These are phyloP conservation scores for Daphne laureola DNA, from an alignment of 441 rosid genomes.

Conservation along the genomic window DNA sequence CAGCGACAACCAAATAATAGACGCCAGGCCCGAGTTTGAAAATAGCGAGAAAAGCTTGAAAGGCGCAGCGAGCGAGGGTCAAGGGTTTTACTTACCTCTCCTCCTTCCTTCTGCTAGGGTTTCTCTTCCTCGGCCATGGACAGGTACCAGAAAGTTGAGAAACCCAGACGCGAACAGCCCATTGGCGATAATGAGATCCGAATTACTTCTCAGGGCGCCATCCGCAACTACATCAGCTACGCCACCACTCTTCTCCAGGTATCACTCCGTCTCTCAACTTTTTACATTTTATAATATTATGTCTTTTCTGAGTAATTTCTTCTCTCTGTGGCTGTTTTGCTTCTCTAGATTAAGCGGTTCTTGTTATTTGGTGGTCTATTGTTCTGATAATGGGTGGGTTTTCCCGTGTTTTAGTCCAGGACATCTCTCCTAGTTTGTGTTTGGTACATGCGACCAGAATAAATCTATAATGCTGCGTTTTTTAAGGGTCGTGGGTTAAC, in stretches of 20 bases:
- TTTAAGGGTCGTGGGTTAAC: too few relatives aligned
- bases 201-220: slow-evolving; percentile 76
- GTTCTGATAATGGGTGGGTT: background rate
- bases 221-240: slow-evolving; percentile 83
- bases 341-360: background rate
- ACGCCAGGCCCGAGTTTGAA: too few relatives aligned
- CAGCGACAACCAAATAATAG: too few relatives aligned
- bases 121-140: slow-evolving; percentile 45
- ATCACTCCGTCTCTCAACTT: background rate
- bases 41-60: too few relatives aligned
- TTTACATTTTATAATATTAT: background rate
- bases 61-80: too few relatives aligned
- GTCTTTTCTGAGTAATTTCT: background rate
- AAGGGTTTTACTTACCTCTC: slow-evolving; percentile 14
- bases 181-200: slow-evolving; percentile 96
- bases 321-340: background rate
- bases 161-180: slow-evolving; percentile 62
- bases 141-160: slow-evolving; percentile 82
- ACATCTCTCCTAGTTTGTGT: too few relatives aligned
- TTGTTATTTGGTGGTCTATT: background rate
- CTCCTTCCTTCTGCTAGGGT: slow-evolving; percentile 26
- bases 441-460: too few relatives aligned
- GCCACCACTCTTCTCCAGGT: slow-evolving; percentile 88
- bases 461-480: too few relatives aligned
- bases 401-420: background rate